A percentile compares a stretch with the other conserved stretches of the same genome.
Conservation (phyloP, 2,329 filamentous ascomycete species). For the Trichophyton verrucosum region DNA sequence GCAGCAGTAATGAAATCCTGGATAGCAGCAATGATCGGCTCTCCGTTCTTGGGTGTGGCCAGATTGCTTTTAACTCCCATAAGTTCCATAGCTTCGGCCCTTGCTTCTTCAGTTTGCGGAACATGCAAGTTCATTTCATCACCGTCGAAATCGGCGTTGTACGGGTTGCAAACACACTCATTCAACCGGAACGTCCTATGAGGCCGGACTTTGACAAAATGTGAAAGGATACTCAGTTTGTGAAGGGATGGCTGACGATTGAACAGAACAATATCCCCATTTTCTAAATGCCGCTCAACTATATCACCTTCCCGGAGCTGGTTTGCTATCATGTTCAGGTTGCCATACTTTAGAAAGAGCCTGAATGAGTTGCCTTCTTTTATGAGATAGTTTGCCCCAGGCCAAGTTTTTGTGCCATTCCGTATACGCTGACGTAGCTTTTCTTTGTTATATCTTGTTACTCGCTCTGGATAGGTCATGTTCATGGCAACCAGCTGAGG, state of each 20-base stretch:
- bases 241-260: slow-evolving; percentile 96
- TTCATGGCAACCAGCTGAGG: slow-evolving; percentile 89
- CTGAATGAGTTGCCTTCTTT: slow-evolving; percentile 56
- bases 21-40: slow-evolving; percentile 96
- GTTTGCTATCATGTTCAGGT: slow-evolving; percentile 57
- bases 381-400: slow-evolving; percentile 72
- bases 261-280: slow-evolving; percentile 92
- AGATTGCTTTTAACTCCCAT: slow-evolving; percentile 98
- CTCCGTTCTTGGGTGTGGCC: slow-evolving; percentile 90
- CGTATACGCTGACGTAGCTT: slow-evolving; percentile 63
- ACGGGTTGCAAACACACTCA: slow-evolving; percentile 94
- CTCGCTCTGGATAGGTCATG: slow-evolving; percentile 85
- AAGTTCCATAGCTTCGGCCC: slow-evolving; percentile 84
- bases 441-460: slow-evolving; percentile 70
- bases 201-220: slow-evolving; percentile 82
- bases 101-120: slow-evolving; percentile 91
- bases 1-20: slow-evolving; percentile 98
- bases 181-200: slow-evolving; percentile 95
- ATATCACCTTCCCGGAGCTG: slow-evolving; percentile 70
- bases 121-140: slow-evolving; percentile 99
- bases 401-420: slow-evolving; percentile 68
- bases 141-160: slow-evolving; percentile 98
- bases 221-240: slow-evolving; percentile 96
- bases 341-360: slow-evolving; percentile 62
- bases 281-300: slow-evolving; percentile 87